These are phyloP conservation scores for Zymoseptoria brevis DNA, from an alignment of 2,329 filamentous ascomycete genomes.

Conservation along the genomic window DNA sequence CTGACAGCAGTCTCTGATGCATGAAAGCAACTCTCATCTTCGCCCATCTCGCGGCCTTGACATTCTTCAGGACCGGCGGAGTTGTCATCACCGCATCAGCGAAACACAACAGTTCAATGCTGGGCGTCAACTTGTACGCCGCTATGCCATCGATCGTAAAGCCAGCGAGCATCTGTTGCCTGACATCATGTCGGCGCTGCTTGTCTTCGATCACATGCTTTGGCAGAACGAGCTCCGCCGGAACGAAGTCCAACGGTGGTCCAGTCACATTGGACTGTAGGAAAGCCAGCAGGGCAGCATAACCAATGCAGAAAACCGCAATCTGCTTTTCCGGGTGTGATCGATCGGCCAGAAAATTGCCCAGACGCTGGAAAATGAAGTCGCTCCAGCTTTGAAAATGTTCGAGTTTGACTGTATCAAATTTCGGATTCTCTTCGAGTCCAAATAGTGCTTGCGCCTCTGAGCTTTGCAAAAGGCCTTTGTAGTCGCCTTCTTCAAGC, in stretches of 20 bases:
- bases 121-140: constrained; percentile 74
- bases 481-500: constrained; percentile 38
- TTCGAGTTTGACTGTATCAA: constrained; percentile 24
- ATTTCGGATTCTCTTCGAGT: constrained; percentile 29
- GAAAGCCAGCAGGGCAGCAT: constrained; percentile 68
- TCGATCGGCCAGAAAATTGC: constrained; percentile 31
- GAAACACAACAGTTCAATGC: constrained; percentile 74
- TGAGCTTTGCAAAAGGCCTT: constrained; percentile 31
- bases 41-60: constrained; percentile 49
- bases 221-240: constrained; percentile 45
- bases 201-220: constrained; percentile 35
- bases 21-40: constrained; percentile 65
- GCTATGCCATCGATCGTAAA: constrained; percentile 78
- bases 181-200: constrained; percentile 36
- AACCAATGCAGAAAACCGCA: constrained; percentile 49
- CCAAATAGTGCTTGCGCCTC: constrained; percentile 37
- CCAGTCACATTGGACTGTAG: constrained; percentile 83
- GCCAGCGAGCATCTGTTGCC: constrained; percentile 55
- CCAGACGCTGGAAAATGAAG: constrained; percentile 38
- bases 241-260: constrained; percentile 59
- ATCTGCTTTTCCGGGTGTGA: constrained; percentile 34
- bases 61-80: constrained; percentile 39
- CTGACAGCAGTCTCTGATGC: constrained; percentile 59
- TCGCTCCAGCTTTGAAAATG: constrained; percentile 39
- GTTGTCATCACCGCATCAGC: constrained; percentile 54